Conservation (phyloP, 345 rosid genomes). For the Excoecaria cochinchinensis region DNA sequence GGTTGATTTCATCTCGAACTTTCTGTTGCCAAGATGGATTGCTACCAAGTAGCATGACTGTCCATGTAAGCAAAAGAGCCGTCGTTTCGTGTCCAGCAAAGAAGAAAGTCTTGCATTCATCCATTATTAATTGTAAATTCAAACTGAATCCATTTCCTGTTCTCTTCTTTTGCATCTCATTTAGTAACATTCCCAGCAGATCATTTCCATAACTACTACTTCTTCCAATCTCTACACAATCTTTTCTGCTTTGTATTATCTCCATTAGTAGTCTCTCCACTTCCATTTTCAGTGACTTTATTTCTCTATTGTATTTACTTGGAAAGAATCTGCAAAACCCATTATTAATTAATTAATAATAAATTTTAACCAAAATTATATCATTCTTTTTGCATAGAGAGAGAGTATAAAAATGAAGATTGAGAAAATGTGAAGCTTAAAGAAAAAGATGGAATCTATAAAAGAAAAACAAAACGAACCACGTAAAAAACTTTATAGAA, state of each 20-base stretch:
- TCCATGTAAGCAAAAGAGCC: conserved; percentile 87
- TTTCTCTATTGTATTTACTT: conserved; percentile 80
- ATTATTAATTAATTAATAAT: too few species aligned
- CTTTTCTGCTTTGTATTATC: conserved; percentile 74
- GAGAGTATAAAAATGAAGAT: neutral
- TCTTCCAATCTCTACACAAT: conserved; percentile 75
- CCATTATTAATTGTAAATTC: conserved; percentile 84
- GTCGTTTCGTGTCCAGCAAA: conserved; percentile 98
- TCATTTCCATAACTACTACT: conserved; percentile 80
- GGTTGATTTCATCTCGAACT: conserved; percentile 56
- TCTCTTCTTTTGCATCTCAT: conserved; percentile 61
- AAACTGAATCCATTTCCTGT: conserved; percentile 34
- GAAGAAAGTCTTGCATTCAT: conserved; percentile 94
- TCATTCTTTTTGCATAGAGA: too few species aligned
- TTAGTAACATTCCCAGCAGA: conserved; percentile 68
- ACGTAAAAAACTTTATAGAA: too few species aligned
- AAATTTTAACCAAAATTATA: too few species aligned
- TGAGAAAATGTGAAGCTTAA: neutral
- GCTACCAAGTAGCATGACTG: conserved; percentile 78
- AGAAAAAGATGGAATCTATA: neutral
- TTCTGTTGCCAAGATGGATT: conserved; percentile 89
- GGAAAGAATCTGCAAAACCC: conserved; percentile 67
- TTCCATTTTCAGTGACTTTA: conserved; percentile 69
- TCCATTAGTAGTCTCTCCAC: conserved; percentile 80
- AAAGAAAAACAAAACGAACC: too few species aligned